Percentiles rank a stretch among this genome's conserved stretches.
These are phyloP conservation scores for Ceratocystis ficicola DNA, from an alignment of 2,329 filamentous ascomycete species.

Conservation along the genomic window DNA sequence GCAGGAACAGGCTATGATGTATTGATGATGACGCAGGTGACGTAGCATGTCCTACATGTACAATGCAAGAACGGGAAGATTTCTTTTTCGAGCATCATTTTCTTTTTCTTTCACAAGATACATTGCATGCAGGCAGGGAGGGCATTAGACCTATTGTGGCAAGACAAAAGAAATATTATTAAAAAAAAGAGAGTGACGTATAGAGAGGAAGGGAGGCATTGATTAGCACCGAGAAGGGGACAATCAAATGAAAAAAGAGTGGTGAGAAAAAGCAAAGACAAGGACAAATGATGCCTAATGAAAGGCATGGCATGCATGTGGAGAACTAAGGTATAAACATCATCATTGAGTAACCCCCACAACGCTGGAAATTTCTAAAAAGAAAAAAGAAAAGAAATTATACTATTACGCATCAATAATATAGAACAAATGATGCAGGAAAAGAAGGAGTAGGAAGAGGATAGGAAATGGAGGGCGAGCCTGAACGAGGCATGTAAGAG, in stretches of 20 bases:
- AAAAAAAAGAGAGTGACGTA: no score
- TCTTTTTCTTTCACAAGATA: neutral
- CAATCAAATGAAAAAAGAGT: neutral
- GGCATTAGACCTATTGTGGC: no score
- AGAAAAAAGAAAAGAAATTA: conserved; percentile 15
- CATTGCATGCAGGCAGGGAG: neutral
- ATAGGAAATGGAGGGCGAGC: neutral
- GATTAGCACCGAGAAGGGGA: neutral
- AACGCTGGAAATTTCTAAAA: neutral
- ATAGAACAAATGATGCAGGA: conserved; percentile 1
- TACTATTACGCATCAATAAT: conserved; percentile 8
- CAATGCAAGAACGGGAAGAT: neutral
- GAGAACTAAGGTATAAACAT: no score
- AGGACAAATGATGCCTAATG: no score
- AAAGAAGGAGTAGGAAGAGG: neutral
- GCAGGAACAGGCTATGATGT: conserved; percentile 10
- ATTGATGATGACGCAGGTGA: neutral
- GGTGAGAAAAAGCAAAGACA: neutral
- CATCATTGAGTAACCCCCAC: neutral
- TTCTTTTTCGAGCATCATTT: neutral
- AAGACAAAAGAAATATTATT: no score
- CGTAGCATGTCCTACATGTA: neutral
- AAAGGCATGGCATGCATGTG: no score
- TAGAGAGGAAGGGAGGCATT: no score
- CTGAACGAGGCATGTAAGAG: neutral